phyloP scores from a whole-genome alignment of 768 basidiomycete species.

The Leucocoprinus sp. region DNA sequence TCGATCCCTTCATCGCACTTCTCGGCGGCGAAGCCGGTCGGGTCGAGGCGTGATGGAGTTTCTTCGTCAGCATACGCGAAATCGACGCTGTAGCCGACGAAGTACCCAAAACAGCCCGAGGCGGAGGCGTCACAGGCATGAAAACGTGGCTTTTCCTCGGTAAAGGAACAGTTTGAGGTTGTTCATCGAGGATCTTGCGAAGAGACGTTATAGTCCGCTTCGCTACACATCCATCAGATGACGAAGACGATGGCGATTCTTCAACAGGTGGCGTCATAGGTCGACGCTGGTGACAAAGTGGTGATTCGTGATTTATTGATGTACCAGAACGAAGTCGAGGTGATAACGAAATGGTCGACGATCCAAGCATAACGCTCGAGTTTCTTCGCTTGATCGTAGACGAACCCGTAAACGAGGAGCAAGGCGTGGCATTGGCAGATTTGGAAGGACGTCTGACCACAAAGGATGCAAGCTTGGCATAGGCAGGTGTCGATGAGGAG shows the following conservation, averaged over 20 bases:
- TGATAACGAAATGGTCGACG: neutral
- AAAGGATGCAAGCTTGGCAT: conserved; percentile 54
- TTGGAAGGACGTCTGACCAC: conserved; percentile 18
- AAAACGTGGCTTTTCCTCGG: conserved; percentile 25
- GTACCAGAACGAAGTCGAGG: conserved; percentile 4
- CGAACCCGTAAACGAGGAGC: conserved; percentile 27
- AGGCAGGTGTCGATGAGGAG: conserved; percentile 43
- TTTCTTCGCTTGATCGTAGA: conserved; percentile 8
- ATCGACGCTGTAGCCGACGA: conserved; percentile 73
- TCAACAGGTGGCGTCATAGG: conserved; percentile 52
- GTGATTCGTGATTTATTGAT: neutral
- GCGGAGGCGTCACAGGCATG: conserved; percentile 43
- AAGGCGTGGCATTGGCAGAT: conserved; percentile 26
- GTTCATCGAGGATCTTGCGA: conserved; percentile 61
- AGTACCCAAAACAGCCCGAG: conserved; percentile 45
- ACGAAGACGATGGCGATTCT: conserved; percentile 51
- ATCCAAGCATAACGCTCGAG: conserved; percentile 8
- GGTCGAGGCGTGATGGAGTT: conserved; percentile 48
- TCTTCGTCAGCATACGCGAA: conserved; percentile 67
- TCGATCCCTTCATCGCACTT: conserved; percentile 32
- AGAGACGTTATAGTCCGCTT: conserved; percentile 59
- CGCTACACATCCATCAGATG: conserved; percentile 45
- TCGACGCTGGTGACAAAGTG: conserved; percentile 17
- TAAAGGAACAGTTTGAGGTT: conserved; percentile 25
- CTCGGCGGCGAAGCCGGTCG: conserved; percentile 54